Evolutionary conservation across 805 yeast genomes (phyloP), one percentile per base, ranked within the genome.

Genomic region (Saccharomycopsis fodiens): DNA sequence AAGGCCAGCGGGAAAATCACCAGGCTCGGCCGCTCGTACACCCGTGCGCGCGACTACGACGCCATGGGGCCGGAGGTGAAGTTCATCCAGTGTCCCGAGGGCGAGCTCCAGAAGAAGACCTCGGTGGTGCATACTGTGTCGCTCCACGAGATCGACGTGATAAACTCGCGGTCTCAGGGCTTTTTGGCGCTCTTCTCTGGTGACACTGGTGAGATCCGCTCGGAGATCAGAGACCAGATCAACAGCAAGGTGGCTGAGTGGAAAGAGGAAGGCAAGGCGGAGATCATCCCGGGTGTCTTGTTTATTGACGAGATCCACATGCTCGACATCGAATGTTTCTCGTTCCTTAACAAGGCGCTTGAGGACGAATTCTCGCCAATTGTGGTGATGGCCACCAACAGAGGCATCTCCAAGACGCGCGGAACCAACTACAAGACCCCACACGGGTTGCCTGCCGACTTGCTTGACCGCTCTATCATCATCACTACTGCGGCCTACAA

Each of bases 211-310:
- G 99, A 93, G 68, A 93, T 93, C 56, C 78, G 97, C 54, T 78
- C 93, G 16, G 97, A 93, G 64, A 88, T 93, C 23, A 80, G 99
- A 64, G 94, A 86, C 56, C 97, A 93, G 69, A 94, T 93, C 61
- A 93, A 93, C 68, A 81, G 89, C 37, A 89, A 93, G 67, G 96
- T 93, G 44, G 95, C 94, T 17, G 97, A 93, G 67, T 93, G 97
- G 95, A 87, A 85, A 59, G 97, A 93, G 67, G 97, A 93, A 71
- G 97, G 98, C 50, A 93, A 93, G 65, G 98, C 98, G 8, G 94
- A 91, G 62, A 87, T 93, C 54, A 87, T 87, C 35, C 97, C 98
- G 12, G 99, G 99, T 57, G 99, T 93, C 15, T 70, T 93, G 56
- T 93, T 93, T 64, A 88, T 93, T 56, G 99, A 93, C 65, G 99